Evolutionary conservation across 202 grass and related monocot genomes (phyloP), one percentile per base, ranked within the genome.

Genomic region (Tripidium arundinaceum): DNA sequence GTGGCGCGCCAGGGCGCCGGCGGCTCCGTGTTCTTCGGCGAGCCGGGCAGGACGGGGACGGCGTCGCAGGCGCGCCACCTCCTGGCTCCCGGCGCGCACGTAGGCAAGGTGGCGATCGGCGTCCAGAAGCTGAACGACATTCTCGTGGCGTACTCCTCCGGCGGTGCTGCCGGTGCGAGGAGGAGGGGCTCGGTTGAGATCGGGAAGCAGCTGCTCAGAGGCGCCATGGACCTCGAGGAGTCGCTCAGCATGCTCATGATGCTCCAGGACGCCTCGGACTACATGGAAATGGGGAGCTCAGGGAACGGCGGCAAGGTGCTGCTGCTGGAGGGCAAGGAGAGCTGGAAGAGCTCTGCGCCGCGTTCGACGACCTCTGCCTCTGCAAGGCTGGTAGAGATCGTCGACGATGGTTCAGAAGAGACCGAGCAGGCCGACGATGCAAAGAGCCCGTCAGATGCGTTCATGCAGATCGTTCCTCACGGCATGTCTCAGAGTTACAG

Each of bases 201-300:
- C 4, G 86, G 92, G 42, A 85, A 45, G 40, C 78, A 73, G 45
- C 65, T 94, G 41, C 65, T 91, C 69, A 80, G 78, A 85, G 92
- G 92, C 25, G 87, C 94, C 34, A 92, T 92, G 80, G 90, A 99
- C 76, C 77, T 95, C 50, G 92, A 99, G 80, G 90, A 91, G 47
- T 88, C 92, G 2, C 37, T 99, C 33, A 91, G 86, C 88, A 95
- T 99, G 92, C 90, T 99, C 8, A 86, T 93, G 65, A 95, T 88
- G 84, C 68, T 96, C 16, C 96, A 93, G 75, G 96, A 99, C n/a
- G 88, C 92, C 19, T 89, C 92, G n/a, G 86, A 91, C 26, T 89
- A 83, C 82, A 90, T 99, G 86, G 88, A 67, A 28, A 76, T 99
- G 86, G 88, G 66, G 26, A 76, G 69, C 15, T 81, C 92, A 2